Percentiles rank a stretch among this genome's conserved stretches.
These are phyloP conservation scores for Trichoderma semiorbis DNA, from an alignment of 2,329 filamentous ascomycete genomes.

Conservation along the genomic window DNA sequence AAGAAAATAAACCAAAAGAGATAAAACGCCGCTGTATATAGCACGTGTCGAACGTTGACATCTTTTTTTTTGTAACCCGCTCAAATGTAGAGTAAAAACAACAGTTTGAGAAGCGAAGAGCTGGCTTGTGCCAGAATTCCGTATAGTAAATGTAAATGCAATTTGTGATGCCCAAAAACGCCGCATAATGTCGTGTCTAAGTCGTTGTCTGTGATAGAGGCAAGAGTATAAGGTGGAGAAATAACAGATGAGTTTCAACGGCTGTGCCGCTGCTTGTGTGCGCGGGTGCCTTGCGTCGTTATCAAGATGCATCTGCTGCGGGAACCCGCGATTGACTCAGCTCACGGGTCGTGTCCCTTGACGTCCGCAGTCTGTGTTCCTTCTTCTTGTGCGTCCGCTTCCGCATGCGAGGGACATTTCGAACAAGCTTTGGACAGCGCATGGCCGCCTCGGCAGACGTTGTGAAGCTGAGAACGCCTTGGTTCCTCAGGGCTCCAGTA, in stretches of 20 bases:
- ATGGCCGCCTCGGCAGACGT: slow-evolving; percentile 22
- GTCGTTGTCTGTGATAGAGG: background rate
- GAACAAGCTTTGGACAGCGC: slow-evolving; percentile 22
- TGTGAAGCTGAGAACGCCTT: slow-evolving; percentile 19
- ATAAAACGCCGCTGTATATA: slow-evolving; percentile 2
- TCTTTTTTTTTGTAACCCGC: slow-evolving; percentile 1
- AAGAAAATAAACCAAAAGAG: background rate
- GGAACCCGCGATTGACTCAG: background rate
- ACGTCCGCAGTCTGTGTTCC: slow-evolving; percentile 12
- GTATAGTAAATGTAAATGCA: slow-evolving; percentile 2
- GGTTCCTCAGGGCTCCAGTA: slow-evolving; percentile 20
- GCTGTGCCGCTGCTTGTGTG: background rate
- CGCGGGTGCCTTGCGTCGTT: background rate
- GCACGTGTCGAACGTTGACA: slow-evolving; percentile 2
- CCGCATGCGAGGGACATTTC: slow-evolving; percentile 25
- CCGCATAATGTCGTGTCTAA: slow-evolving; percentile 11
- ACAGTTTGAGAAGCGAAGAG: slow-evolving; percentile 9
- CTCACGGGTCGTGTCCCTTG: background rate
- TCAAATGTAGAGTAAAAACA: slow-evolving; percentile 3
- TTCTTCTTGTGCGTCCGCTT: slow-evolving; percentile 20
- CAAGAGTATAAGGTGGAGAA: background rate
- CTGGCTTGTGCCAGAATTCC: background rate
- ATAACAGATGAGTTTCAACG: background rate
- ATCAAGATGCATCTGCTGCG: background rate
- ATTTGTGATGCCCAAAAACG: background rate